Base-by-base conservation (phyloP, 2,329 filamentous ascomycete genomes). In the Calonectria henricotiae region DNA sequence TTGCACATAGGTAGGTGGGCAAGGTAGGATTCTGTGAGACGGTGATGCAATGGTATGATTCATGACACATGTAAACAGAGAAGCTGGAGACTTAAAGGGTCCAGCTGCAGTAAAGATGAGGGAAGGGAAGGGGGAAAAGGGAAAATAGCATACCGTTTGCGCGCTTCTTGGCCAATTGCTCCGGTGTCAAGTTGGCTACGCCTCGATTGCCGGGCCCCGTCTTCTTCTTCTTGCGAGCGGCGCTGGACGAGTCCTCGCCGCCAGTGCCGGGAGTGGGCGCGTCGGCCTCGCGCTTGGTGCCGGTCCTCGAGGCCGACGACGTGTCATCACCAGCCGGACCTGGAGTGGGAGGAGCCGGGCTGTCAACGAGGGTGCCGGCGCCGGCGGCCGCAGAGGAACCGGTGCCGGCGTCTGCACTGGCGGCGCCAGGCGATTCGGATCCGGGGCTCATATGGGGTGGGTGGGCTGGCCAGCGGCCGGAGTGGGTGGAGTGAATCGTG, bases 111-210 rank as follows among this genome's bases (percentile, higher is more conserved):
- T 9, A 43, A 49, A 25, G 32, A 17, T 4, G 25, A 43, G 27
- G 41, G 12, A 13, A 32, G 11, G 35, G 39, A 9, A 9, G 51
- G 17, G 13, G 61, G n/a, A 62, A 23, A 8, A 15, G 17, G 46
- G 17, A 62, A 32, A 15, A 64, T 20, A 11, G 82, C 84, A 77
- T 80, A 89, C 87, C 88, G 77, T 89, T 90, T 37, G 88, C 87
- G 67, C 88, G 84, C 78, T 90, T 90, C 80, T 94, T 93, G 68
- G 90, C 89, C 62, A 95, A 85, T 81, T 95, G 91, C 77, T 95
- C 93, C 41, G 92, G 90, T 1, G 92, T 94, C 79, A 92, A 86
- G 75, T 92, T 92, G 62, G 88, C 88, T 47, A 89, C 87, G 12
- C 87, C 87, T 55, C 87, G 81, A 30, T 84, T 84, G 6, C 85